phyloP scores from a whole-genome alignment of 371 early-diverging fungal genomes.

The Entomophthora muscae region DNA sequence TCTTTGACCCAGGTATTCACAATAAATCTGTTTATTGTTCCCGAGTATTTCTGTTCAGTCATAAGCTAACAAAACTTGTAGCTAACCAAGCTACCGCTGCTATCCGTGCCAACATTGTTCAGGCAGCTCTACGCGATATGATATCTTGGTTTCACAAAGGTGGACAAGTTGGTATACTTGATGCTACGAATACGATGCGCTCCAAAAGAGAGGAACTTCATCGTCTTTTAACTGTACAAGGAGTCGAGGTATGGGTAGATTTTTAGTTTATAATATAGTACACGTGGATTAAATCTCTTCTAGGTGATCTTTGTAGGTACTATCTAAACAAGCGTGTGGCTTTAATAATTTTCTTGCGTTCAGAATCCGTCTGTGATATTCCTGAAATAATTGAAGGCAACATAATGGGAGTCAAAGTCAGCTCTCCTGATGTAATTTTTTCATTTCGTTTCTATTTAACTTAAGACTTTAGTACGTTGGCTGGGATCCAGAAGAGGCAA shows the following conservation, averaged over 20 bases:
- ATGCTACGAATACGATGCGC: conserved; percentile 81
- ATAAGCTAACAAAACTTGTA: conserved; percentile 10
- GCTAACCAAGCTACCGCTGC: conserved; percentile 39
- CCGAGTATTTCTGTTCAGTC: neutral
- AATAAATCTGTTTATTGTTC: neutral
- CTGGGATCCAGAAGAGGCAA: conserved; percentile 67
- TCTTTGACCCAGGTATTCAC: conserved; percentile 65
- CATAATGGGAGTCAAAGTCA: conserved; percentile 73
- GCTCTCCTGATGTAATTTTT: conserved; percentile 77
- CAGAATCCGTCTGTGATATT: conserved; percentile 80
- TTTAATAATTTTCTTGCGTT: too few relatives aligned
- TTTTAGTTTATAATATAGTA: too few relatives aligned
- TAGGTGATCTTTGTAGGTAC: conserved; percentile 34
- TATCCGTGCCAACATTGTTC: conserved; percentile 36
- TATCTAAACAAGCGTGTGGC: too few relatives aligned
- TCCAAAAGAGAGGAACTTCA: conserved; percentile 48
- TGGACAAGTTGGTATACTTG: conserved; percentile 79
- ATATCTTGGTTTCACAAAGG: conserved; percentile 59
- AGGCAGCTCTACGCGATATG: conserved; percentile 66
- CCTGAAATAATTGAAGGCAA: conserved; percentile 49
- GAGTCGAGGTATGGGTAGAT: conserved; percentile 43
- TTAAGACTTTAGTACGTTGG: conserved; percentile 31
- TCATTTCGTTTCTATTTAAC: too few relatives aligned
- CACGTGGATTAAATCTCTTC: too few relatives aligned
- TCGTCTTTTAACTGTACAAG: conserved; percentile 32